These are phyloP conservation scores for Chondrostereum purpureum DNA, from an alignment of 1,284 basidiomycete genomes.

Conservation along the genomic window DNA sequence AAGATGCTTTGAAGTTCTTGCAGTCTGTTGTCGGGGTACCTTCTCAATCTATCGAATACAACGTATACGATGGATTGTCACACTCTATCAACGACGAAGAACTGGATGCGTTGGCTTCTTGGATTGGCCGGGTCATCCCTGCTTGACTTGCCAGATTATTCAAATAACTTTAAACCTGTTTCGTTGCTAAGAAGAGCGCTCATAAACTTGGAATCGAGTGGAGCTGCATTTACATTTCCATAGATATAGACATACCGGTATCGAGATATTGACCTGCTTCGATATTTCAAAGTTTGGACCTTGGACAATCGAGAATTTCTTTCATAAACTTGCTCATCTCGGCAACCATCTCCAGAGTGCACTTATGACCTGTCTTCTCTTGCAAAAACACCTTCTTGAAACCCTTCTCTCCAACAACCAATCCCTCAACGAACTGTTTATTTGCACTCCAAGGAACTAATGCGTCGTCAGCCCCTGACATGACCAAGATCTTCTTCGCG, in stretches of 20 bases:
- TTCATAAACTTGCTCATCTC: conserved; percentile 36
- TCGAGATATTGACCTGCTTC: no score
- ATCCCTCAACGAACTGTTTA: conserved; percentile 42
- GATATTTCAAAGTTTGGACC: no score
- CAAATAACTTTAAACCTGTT: no score
- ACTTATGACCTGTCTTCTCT: conserved; percentile 45
- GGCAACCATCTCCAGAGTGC: conserved; percentile 44
- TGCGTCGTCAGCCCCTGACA: conserved; percentile 55
- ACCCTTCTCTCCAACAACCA: conserved; percentile 46
- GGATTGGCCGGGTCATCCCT: conserved; percentile 10
- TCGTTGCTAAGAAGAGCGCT: no score
- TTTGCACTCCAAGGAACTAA: conserved; percentile 61
- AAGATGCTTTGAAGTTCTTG: conserved; percentile 28
- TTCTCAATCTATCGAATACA: conserved; percentile 20
- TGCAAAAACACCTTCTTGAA: conserved; percentile 42
- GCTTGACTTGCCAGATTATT: no score
- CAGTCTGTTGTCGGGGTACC: conserved; percentile 21
- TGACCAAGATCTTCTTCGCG: conserved; percentile 63
- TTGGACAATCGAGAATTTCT: not conserved
- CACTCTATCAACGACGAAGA: conserved; percentile 31
- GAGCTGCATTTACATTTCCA: no score
- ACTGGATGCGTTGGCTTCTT: conserved; percentile 25
- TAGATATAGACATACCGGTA: no score
- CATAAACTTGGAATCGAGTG: no score
- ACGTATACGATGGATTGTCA: conserved; percentile 26